Evolutionary conservation across 495 filamentous ascomycete genomes (phyloP), one percentile per base, ranked within the genome.

Genomic region (Neurospora sp.): DNA sequence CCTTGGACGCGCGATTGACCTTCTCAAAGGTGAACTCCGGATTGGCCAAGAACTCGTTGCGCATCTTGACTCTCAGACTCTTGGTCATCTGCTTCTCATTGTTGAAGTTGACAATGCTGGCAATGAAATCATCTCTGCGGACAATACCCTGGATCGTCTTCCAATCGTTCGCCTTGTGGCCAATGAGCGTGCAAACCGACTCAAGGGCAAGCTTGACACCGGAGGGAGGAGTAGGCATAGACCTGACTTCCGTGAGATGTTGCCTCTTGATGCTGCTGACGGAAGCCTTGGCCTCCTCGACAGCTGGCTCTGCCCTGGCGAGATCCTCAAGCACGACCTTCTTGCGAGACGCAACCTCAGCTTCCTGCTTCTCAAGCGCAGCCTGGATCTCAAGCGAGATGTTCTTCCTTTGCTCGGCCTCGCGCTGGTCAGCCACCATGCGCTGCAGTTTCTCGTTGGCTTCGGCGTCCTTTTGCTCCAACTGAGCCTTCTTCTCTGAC

Each of bases 181-280:
- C 95, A 69, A 99, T 88, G 44, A 98, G 83, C 3, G 93, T 95
- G 84, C 96, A 98, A 20, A 99, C 96, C 11, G 96, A 92, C 81
- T 98, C 96, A 75, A 99, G 85, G 8, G 95, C 93, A 77, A 98
- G 90, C 74, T 93, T 90, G 70, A 99, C 96, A 80, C 93, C 92
- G 75, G 89, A 87, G 0, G 96, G 96, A 39, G 96, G 96, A 72
- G 93, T 94, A 59, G 88, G 88, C 96, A 99, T 98, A 75, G 94
- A 97, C 77, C 96, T 90, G 46, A 99, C 96, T 90, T 99, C 96
- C 35, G 93, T 97, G 69, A 99, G 87, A 80, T 99, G 96, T 76
- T 97, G 93, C 77, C 91, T 88, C 86, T 98, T 99, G 83, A 99
- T 99, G 82, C 94, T 97, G 85, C 92, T 94, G 74, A 99, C 96